Evolutionary conservation across 768 basidiomycete species (phyloP), one percentile per base, ranked within the genome.

Genomic region (Lactarius hatsudake): DNA sequence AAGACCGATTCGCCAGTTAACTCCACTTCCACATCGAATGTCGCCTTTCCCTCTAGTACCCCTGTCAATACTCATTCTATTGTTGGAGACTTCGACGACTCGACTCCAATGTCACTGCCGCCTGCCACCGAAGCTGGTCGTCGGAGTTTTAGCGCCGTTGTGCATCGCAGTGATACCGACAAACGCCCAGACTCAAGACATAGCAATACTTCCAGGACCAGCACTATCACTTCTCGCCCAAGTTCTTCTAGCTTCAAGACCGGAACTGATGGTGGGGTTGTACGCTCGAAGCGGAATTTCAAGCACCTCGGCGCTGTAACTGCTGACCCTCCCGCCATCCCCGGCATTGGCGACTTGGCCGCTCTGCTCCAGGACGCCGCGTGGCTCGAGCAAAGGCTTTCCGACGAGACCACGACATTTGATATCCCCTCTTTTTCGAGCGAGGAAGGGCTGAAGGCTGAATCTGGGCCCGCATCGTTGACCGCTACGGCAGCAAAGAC

Each of bases 281-380:
- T 71, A 43, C 71, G 71, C 48, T 71, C 71, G 40, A 71, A 71
- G 55, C 61, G 71, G 51, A 70, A 71, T 36, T 71, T 71, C 53
- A 71, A 71, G 65, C 71, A 71, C 43, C 69, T 71, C 34, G 64
- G 62, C 12, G 61, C 63, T 26, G 64, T 67, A n/a, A 30, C 63
- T 7, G 69, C 75, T 36, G 78, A 82, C 67, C 68, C 76, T 7
- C 79, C 82, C 2, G 26, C 78, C 30, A 86, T 80, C 72, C 84
- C 85, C 38, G 83, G 81, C 8, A 76, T 69, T 38, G 82, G 81
- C 2, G 88, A 89, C 56, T 72, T 90, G 63, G 80, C 83, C 5
- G 74, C 78, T 38, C 75, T 90, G 57, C 72, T 89, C 32, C 82
- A 84, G 54, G 84, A 87, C 60, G 84, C 88, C 8, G 84, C 87